phyloP scores from a whole-genome alignment of 2,329 filamentous ascomycete genomes.

The Microsporum ferrugineum region DNA sequence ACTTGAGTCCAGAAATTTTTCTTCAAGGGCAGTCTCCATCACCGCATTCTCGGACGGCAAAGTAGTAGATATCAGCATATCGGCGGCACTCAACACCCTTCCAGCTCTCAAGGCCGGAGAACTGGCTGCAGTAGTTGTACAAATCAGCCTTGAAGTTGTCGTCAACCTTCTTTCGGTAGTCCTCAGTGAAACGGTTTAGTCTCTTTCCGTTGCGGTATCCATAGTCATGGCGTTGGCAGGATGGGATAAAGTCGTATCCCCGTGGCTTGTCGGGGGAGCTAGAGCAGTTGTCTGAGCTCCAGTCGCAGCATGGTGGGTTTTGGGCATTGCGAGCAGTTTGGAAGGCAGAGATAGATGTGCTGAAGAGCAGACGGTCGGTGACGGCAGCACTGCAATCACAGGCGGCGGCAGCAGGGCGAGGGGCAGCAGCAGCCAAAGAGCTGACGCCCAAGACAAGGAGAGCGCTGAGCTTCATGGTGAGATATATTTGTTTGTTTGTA shows the following conservation, averaged over 20 bases:
- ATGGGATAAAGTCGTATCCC: constrained; percentile 27
- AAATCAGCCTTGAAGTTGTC: constrained; percentile 37
- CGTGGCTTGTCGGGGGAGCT: constrained; percentile 22
- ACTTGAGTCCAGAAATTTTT: neutral
- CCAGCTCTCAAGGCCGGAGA: neutral
- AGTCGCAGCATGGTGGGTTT: constrained; percentile 31
- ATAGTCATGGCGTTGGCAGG: constrained; percentile 47
- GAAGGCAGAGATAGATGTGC: constrained; percentile 34
- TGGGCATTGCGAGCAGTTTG: constrained; percentile 29
- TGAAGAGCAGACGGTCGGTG: constrained; percentile 42
- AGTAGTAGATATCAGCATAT: constrained; percentile 10
- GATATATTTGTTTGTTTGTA: neutral
- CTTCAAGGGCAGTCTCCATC: constrained; percentile 7
- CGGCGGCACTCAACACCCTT: constrained; percentile 7
- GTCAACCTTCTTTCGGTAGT: constrained; percentile 38
- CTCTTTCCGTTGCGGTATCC: constrained; percentile 44
- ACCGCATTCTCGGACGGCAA: constrained; percentile 9
- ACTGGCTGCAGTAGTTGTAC: constrained; percentile 8
- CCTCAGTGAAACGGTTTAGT: constrained; percentile 39
- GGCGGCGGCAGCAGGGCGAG: neutral
- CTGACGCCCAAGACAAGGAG: constrained; percentile 6
- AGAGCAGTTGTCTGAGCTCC: constrained; percentile 29
- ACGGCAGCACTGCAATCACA: constrained; percentile 7
- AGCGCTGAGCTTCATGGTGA: constrained; percentile 10
- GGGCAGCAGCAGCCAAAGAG: neutral